Conservation (phyloP, 2,329 filamentous ascomycete species). For the Berkeleyomyces basicola region DNA sequence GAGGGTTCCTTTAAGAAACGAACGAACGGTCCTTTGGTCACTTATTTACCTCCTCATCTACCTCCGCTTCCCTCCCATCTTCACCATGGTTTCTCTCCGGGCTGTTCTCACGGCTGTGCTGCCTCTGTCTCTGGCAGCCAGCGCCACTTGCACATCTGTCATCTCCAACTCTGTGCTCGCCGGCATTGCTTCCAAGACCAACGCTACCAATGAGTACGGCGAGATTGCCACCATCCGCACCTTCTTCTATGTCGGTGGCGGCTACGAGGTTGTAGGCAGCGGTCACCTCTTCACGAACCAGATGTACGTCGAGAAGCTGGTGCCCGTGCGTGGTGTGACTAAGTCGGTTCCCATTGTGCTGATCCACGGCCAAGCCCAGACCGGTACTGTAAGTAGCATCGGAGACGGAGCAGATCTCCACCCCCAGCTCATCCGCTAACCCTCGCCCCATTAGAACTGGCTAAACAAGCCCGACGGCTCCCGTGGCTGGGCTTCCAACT, state of each 20-base stretch:
- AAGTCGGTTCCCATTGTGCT: conserved; percentile 24
- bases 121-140: conserved; percentile 4
- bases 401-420: too few relatives aligned
- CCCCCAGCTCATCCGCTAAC: not conserved
- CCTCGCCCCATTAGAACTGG: conserved; percentile 23
- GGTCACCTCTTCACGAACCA: conserved; percentile 20
- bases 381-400: conserved; percentile 22
- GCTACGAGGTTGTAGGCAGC: conserved; percentile 20
- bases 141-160: conserved; percentile 5
- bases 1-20: not conserved
- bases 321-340: conserved; percentile 19
- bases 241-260: conserved; percentile 24
- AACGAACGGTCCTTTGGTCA: not conserved
- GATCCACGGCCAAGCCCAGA: conserved; percentile 27
- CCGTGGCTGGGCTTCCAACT: conserved; percentile 31
- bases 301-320: conserved; percentile 37
- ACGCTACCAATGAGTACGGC: conserved; percentile 12
- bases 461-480: conserved; percentile 30
- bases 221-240: conserved; percentile 17
- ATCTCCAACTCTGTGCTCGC: conserved; percentile 4
- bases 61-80: not conserved
- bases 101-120: not conserved
- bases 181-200: conserved; percentile 2
- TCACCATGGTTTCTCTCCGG: conserved; percentile 6
- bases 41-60: not conserved